Conservation (phyloP, 2,329 filamentous ascomycete genomes). For the Trichoderma sp. region DNA sequence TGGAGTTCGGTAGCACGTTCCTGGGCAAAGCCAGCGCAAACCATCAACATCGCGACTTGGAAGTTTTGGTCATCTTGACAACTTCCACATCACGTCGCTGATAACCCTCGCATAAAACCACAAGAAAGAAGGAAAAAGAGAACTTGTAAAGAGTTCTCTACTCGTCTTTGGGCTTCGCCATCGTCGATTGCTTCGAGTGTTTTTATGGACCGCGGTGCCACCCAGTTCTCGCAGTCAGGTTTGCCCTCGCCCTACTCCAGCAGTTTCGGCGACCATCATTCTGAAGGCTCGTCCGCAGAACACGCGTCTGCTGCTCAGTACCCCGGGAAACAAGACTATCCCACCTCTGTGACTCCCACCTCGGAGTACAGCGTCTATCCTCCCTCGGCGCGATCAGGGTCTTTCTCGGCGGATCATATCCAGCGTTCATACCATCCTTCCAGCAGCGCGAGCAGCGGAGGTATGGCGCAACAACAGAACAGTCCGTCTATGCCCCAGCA, state of each 20-base stretch:
- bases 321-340: conserved; percentile 76
- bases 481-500: conserved; percentile 92
- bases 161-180: conserved; percentile 10
- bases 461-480: conserved; percentile 96
- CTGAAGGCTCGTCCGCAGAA: conserved; percentile 88
- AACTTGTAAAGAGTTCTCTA: conserved; percentile 7
- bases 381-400: conserved; percentile 72
- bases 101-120: not conserved
- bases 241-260: conserved; percentile 73
- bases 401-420: conserved; percentile 86
- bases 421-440: conserved; percentile 81
- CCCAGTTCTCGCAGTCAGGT: conserved; percentile 86
- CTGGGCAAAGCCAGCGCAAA: conserved; percentile 35
- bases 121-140: not conserved
- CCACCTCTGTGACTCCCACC: conserved; percentile 78
- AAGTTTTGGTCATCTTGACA: conserved; percentile 29
- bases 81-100: conserved; percentile 21
- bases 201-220: conserved; percentile 62
- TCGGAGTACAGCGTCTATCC: conserved; percentile 86
- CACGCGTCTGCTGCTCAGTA: conserved; percentile 92
- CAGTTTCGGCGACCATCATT: conserved; percentile 68
- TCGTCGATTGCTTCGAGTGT: conserved; percentile 13
- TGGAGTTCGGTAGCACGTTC: conserved; percentile 38
- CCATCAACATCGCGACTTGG: conserved; percentile 35
- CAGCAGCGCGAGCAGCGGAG: conserved; percentile 72